These are phyloP conservation scores for Fusarium sp. DNA, from an alignment of 2,329 filamentous ascomycete genomes.

Conservation along the genomic window DNA sequence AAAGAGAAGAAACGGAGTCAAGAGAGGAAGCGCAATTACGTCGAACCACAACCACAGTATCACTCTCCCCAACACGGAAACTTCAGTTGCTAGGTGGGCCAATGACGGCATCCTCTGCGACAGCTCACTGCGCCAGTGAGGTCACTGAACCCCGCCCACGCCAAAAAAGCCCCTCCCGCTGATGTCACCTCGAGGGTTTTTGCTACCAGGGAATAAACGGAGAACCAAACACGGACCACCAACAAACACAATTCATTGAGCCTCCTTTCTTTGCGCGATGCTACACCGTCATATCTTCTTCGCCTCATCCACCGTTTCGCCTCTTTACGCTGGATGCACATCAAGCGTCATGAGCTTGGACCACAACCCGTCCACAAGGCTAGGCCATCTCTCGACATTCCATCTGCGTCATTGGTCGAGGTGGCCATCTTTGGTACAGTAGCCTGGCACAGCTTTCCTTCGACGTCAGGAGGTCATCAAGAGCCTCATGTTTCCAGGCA, in stretches of 20 bases:
- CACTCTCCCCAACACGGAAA: background rate
- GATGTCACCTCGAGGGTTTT: slow-evolving; percentile 38
- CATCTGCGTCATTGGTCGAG: slow-evolving; percentile 36
- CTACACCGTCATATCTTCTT: slow-evolving; percentile 34
- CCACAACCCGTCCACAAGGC: slow-evolving; percentile 25
- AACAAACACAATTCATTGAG: background rate
- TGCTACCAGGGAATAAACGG: slow-evolving; percentile 11
- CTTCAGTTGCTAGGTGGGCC: slow-evolving; percentile 27
- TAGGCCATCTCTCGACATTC: slow-evolving; percentile 26
- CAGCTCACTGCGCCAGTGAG: slow-evolving; percentile 37
- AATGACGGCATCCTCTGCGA: slow-evolving; percentile 41
- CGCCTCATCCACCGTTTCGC: slow-evolving; percentile 32
- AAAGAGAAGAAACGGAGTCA: slow-evolving; percentile 29
- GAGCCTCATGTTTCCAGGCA: slow-evolving; percentile 23
- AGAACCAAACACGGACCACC: slow-evolving; percentile 2
- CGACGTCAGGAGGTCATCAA: slow-evolving; percentile 17
- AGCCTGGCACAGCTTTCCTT: slow-evolving; percentile 6
- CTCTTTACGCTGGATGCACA: slow-evolving; percentile 21
- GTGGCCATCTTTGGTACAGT: background rate
- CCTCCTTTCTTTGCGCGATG: slow-evolving; percentile 13
- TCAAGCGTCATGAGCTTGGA: slow-evolving; percentile 29
- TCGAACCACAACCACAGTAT: slow-evolving; percentile 22
- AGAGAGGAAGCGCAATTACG: slow-evolving; percentile 22
- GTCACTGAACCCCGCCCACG: slow-evolving; percentile 36
- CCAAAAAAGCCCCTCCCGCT: slow-evolving; percentile 20